Evolutionary conservation across 2,329 filamentous ascomycete genomes (phyloP).

Genomic region (Scedosporium apiospermum): DNA sequence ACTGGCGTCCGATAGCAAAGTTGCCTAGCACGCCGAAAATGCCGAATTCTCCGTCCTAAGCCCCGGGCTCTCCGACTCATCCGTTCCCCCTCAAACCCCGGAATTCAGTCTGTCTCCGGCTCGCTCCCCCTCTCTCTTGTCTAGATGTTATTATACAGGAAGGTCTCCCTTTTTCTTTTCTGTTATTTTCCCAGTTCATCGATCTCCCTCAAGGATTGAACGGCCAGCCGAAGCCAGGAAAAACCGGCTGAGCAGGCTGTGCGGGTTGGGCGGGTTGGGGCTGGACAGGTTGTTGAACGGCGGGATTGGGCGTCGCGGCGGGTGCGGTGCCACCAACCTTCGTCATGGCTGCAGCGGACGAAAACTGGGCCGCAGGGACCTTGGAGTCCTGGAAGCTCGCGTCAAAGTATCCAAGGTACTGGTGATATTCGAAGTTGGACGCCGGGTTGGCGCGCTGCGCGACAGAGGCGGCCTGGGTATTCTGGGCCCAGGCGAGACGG

Average conservation of each 20-base stretch:
- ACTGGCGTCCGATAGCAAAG: neutral
- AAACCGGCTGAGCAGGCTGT: neutral
- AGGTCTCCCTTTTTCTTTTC: neutral
- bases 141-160: neutral
- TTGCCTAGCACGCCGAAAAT: neutral
- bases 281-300: neutral
- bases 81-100: neutral
- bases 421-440: conserved; percentile 5
- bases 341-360: conserved; percentile 1
- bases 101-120: neutral
- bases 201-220: neutral
- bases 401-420: conserved; percentile 4
- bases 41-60: neutral
- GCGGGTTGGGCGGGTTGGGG: neutral
- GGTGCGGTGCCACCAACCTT: neutral
- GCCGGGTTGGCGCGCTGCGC: conserved; percentile 3
- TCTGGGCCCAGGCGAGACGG: conserved; percentile 7
- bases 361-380: conserved; percentile 3
- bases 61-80: neutral
- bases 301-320: neutral
- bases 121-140: neutral
- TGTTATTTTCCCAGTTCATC: neutral
- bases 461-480: conserved; percentile 1
- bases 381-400: neutral
- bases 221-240: neutral